Conservation (phyloP, 768 basidiomycete genomes). For the Candolleomyces efflorescens region DNA sequence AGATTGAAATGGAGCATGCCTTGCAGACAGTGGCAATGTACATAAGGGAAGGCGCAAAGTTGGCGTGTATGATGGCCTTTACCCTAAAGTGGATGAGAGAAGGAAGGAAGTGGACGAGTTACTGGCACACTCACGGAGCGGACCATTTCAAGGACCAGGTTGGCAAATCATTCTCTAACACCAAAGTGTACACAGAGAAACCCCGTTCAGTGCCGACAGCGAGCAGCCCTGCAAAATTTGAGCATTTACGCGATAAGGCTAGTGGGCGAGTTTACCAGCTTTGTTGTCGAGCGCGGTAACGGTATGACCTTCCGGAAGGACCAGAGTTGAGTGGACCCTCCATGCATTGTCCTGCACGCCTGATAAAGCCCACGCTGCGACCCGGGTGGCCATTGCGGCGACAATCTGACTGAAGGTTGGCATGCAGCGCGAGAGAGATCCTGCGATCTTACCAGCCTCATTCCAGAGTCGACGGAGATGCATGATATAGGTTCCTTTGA, state of each 20-base stretch:
- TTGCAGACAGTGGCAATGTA: slow-evolving; percentile 63
- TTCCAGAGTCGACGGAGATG: slow-evolving; percentile 68
- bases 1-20: slow-evolving; percentile 32
- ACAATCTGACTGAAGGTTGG: slow-evolving; percentile 51
- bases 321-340: slow-evolving; percentile 78
- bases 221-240: slow-evolving; percentile 58
- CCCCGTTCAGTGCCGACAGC: slow-evolving; percentile 59
- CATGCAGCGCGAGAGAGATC: background rate
- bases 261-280: slow-evolving; percentile 46
- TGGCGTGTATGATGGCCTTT: slow-evolving; percentile 46
- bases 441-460: slow-evolving; percentile 68
- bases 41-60: slow-evolving; percentile 74
- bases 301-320: slow-evolving; percentile 49
- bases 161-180: slow-evolving; percentile 76
- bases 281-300: slow-evolving; percentile 68
- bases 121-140: slow-evolving; percentile 39
- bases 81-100: slow-evolving; percentile 26
- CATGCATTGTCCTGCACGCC: slow-evolving; percentile 59
- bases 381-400: slow-evolving; percentile 59
- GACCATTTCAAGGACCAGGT: slow-evolving; percentile 84
- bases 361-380: slow-evolving; percentile 80
- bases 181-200: slow-evolving; percentile 71
- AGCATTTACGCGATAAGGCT: slow-evolving; percentile 11
- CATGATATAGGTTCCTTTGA: slow-evolving; percentile 47
- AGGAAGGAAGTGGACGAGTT: slow-evolving; percentile 1